Evolutionary conservation across 768 basidiomycete species (phyloP).

Genomic region (Tephrocybe sp.): DNA sequence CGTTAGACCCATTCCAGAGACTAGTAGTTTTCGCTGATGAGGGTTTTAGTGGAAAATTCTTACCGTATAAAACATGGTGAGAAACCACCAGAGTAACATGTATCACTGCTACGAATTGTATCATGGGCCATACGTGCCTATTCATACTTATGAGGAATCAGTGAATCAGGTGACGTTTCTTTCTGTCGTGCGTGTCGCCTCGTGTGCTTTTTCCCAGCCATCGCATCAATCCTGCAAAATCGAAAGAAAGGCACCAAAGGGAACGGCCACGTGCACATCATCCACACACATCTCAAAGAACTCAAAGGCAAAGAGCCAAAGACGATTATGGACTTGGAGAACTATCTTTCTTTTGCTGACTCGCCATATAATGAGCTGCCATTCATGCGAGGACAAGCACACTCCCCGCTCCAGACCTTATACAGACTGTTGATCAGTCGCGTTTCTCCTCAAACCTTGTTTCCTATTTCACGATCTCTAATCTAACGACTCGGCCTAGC

Average conservation of each 20-base stretch:
- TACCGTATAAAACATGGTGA: conserved; percentile 74
- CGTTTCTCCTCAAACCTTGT: background rate
- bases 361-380: conserved; percentile 6
- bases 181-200: background rate
- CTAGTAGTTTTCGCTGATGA: conserved; percentile 6
- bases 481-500: conserved; percentile 14
- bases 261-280: conserved; percentile 1
- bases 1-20: conserved; percentile 24
- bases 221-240: background rate
- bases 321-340: conserved; percentile 4
- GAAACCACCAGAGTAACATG: background rate
- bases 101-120: background rate
- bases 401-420: background rate
- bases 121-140: too few relatives aligned
- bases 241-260: conserved; percentile 3
- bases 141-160: too few relatives aligned
- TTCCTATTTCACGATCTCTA: conserved; percentile 7
- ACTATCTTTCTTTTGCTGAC: background rate
- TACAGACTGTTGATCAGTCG: conserved; percentile 23
- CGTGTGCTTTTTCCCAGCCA: background rate
- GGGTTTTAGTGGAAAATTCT: conserved; percentile 66
- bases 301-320: conserved; percentile 14
- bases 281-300: conserved; percentile 6
- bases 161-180: too few relatives aligned
- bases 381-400: background rate